Evolutionary conservation across 106 monocot genomes (phyloP), one percentile per base, ranked within the genome.

Genomic region (Dendrobium chrysotoxum): DNA sequence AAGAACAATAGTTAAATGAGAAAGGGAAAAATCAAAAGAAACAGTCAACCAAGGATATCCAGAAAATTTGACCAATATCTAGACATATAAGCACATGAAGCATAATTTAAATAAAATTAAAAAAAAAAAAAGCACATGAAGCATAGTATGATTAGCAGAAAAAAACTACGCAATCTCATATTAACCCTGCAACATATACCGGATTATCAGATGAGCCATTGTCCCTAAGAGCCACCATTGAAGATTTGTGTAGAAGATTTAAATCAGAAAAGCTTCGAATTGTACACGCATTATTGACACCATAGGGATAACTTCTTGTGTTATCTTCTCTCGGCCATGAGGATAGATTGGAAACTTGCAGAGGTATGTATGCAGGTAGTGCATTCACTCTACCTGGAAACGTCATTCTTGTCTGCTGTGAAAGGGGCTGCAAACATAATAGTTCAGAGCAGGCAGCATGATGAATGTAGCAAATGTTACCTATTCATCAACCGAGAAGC

Each of bases 101-200:
- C 35, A 70, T 7, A 25, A n/a, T n/a, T n/a, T n/a, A n/a, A n/a
- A n/a, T n/a, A n/a, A n/a, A n/a, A n/a, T n/a, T n/a, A n/a, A n/a
- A n/a, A n/a, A n/a, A n/a, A n/a, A n/a, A n/a, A n/a, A n/a, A 23
- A 53, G 23, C n/a, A 25, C 0, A 61, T 8, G 10, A 30, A 70
- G 15, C 35, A 70, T 7, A 25, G 64, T 65, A 65, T 12, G 70
- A 0, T 30, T 31, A 70, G 11, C 70, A 17, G 5, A 70, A 5
- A 35, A 35, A 35, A 9, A 30, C 11, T 12, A 35, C 15, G 0
- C 15, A 1, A 3, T 13, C 6, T 17, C 17, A 13, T 15, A 35
- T 70, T 70, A 70, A 70, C 70, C 5, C 70, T 70, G 35, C 8
- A 70, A 1, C 70, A 70, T 70, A 70, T 70, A 70, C 70, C 70